A percentile compares a stretch with the other conserved stretches of the same genome.
phyloP scores from a whole-genome alignment of 345 rosid genomes.

The Eucalyptus victrix region DNA sequence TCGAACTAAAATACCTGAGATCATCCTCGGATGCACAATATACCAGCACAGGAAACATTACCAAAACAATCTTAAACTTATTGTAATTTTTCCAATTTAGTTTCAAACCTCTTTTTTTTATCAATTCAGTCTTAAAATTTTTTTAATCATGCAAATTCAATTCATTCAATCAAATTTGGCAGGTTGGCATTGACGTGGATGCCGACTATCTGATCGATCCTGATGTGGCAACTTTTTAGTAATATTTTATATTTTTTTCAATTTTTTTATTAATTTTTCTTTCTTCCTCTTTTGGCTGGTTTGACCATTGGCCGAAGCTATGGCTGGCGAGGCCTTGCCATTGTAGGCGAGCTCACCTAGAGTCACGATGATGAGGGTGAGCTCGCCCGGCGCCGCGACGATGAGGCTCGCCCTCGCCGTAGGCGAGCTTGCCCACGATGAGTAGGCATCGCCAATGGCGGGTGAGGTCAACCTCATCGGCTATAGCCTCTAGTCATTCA shows the following conservation, averaged over 20 bases:
- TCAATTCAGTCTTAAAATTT: rapidly evolving
- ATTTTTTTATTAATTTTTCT: too few relatives aligned
- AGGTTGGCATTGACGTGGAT: rapidly evolving
- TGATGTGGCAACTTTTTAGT: rapidly evolving
- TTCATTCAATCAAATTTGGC: rapidly evolving
- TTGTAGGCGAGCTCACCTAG: rapidly evolving
- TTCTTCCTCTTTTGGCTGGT: rapidly evolving
- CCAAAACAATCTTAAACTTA: too few relatives aligned
- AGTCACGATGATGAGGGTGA: rapidly evolving
- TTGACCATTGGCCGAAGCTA: rapidly evolving
- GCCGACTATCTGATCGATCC: rapidly evolving
- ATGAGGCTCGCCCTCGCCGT: rapidly evolving
- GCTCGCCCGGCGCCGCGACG: rapidly evolving
- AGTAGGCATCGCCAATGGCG: rapidly evolving
- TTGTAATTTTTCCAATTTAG: too few relatives aligned
- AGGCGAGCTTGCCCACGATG: rapidly evolving
- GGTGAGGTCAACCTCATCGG: rapidly evolving
- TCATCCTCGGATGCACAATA: background rate
- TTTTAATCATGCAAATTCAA: rapidly evolving
- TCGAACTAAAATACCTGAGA: background rate
- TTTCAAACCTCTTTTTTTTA: too few relatives aligned
- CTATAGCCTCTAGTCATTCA: rapidly evolving
- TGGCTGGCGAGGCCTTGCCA: rapidly evolving
- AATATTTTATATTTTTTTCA: too few relatives aligned
- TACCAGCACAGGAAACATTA: too few relatives aligned